Evolutionary conservation across 257 asterid species (phyloP), one percentile per base, ranked within the genome.

Genomic region (Nicotiana noctiflora): DNA sequence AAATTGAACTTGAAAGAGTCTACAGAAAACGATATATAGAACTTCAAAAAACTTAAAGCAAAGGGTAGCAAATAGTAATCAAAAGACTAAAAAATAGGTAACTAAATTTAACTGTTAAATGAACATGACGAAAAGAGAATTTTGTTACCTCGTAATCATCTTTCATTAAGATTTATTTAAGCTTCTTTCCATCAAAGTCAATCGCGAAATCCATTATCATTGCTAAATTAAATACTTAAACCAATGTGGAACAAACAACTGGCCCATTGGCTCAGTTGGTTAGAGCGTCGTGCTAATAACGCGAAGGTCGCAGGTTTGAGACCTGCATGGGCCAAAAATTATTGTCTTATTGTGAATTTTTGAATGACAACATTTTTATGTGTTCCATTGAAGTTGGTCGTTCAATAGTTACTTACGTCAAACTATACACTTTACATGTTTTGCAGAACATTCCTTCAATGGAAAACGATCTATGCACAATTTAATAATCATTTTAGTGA

Each of bases 271-370:
- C 79, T 83, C 83, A 83, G 78, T 34, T 83, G 83, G 86, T 83
- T 84, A 75, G 84, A 75, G 86, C 68, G 67, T 84, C 67, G 84
- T 84, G 84, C 86, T 84, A 84, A 84, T 82, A 82, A 85, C 76
- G 80, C 77, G 82, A 82, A 85, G 88, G 86, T 79, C 79, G 82
- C 81, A 82, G 86, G 84, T 85, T 85, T 61, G 86, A 85, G 81
- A 85, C 88, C 88, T 85, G 85, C 85, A 81, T 85, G 83, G 87
- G 85, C 85, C 83, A 84, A 6, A 37, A 1, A 34, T 0, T n/a
- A n/a, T n/a, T n/a, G n/a, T n/a, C n/a, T n/a, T n/a, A n/a, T n/a
- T n/a, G n/a, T n/a, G n/a, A n/a, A n/a, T n/a, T n/a, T n/a, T n/a
- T n/a, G n/a, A n/a, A n/a, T n/a, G n/a, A n/a, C n/a, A 0, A 0